Evolutionary conservation across 2,329 filamentous ascomycete genomes (phyloP).

Genomic region (Xylogone sp.): DNA sequence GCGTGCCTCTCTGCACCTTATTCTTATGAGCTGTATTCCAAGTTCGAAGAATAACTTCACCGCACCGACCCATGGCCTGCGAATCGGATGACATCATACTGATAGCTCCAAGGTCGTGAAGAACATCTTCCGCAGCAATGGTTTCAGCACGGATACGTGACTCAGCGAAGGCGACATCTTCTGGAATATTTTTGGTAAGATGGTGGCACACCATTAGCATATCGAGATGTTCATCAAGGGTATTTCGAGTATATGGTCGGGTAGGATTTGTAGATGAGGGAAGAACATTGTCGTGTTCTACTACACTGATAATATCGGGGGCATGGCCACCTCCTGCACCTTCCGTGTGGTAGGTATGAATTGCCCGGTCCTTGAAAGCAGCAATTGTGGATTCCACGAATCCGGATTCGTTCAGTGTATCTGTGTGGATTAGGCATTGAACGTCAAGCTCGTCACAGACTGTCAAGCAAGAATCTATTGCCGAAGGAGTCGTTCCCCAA

Average conservation of each 20-base stretch:
- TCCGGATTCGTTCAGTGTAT: conserved; percentile 95
- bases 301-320: conserved; percentile 91
- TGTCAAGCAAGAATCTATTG: conserved; percentile 80
- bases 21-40: conserved; percentile 99
- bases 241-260: conserved; percentile 85
- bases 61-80: conserved; percentile 94
- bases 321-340: conserved; percentile 93
- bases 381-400: conserved; percentile 89
- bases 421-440: conserved; percentile 91
- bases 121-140: conserved; percentile 92
- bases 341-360: conserved; percentile 97
- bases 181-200: conserved; percentile 84
- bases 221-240: conserved; percentile 91
- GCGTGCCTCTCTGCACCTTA: conserved; percentile 73
- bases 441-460: conserved; percentile 91
- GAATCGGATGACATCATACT: conserved; percentile 97
- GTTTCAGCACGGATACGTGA: conserved; percentile 92
- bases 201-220: conserved; percentile 99
- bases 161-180: conserved; percentile 94
- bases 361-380: conserved; percentile 82
- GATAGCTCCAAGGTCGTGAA: conserved; percentile 92
- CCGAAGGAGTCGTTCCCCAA: conserved; percentile 88
- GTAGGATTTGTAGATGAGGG: conserved; percentile 92
- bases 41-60: conserved; percentile 86
- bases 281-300: conserved; percentile 83